These are phyloP conservation scores for Epithemia pelagica DNA, from an alignment of 108 stramenopile genomes.

Conservation along the genomic window DNA sequence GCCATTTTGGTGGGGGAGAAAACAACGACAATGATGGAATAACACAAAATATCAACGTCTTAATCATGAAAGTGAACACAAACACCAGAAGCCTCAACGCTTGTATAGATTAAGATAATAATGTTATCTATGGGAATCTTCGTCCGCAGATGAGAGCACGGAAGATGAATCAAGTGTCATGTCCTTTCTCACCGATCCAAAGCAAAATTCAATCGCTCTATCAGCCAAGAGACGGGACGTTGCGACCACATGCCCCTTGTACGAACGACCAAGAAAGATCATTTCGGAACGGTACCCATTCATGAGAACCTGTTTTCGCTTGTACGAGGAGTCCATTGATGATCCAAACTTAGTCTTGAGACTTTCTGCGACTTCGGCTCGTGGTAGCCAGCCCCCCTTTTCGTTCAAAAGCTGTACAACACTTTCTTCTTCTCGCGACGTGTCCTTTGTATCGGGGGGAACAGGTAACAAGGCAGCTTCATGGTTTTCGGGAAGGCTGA, in stretches of 20 bases:
- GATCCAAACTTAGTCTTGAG: slow-evolving; percentile 7
- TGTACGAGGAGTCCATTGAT: slow-evolving; percentile 5
- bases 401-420: neutral
- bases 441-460: slow-evolving; percentile 1
- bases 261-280: neutral
- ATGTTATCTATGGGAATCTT: too few species aligned
- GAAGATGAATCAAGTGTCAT: too few species aligned
- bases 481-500: neutral
- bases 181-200: too few species aligned
- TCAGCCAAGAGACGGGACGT: neutral
- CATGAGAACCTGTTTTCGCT: neutral
- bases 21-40: too few species aligned
- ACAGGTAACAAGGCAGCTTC: neutral
- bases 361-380: slow-evolving; percentile 4
- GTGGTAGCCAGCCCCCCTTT: neutral
- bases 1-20: too few species aligned
- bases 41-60: too few species aligned
- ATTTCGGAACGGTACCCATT: neutral
- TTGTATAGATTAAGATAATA: too few species aligned
- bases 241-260: neutral
- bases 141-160: too few species aligned
- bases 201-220: neutral
- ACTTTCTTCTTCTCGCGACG: slow-evolving; percentile 5
- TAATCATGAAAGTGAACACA: too few species aligned
- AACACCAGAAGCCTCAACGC: too few species aligned